These are phyloP conservation scores for Linnemannia exigua DNA, from an alignment of 192 early-diverging fungal genomes.

Conservation along the genomic window DNA sequence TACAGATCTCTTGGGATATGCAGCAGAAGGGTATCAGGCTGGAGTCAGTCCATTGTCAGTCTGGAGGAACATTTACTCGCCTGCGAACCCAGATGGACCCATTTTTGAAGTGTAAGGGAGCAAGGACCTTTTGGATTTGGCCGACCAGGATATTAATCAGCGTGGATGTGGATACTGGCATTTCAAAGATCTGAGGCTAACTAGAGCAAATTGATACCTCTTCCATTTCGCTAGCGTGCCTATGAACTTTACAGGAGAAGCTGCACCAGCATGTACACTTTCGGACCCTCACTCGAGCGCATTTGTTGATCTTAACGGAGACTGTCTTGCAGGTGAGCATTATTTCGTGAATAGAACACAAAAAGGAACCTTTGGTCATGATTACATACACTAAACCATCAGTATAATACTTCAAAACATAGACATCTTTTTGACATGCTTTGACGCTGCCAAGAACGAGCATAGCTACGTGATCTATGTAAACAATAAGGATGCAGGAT, in stretches of 20 bases:
- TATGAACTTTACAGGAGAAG: conserved; percentile 43
- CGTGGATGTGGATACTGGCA: background rate
- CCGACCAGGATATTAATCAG: conserved; percentile 3
- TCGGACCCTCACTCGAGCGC: conserved; percentile 91
- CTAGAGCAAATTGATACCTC: background rate
- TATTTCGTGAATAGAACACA: background rate
- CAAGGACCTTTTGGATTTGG: conserved; percentile 14
- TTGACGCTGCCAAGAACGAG: conserved; percentile 46
- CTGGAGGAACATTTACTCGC: conserved; percentile 61
- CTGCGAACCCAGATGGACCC: conserved; percentile 9
- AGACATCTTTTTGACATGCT: conserved; percentile 83
- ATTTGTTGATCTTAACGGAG: conserved; percentile 93
- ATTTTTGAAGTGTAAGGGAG: conserved; percentile 59
- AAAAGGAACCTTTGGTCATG: background rate
- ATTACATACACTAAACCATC: background rate
- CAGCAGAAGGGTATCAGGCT: conserved; percentile 51
- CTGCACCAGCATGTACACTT: conserved; percentile 69
- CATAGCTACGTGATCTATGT: conserved; percentile 83
- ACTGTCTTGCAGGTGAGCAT: conserved; percentile 82
- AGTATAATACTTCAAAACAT: conserved; percentile 5
- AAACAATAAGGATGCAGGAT: conserved; percentile 74
- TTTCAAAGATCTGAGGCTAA: background rate
- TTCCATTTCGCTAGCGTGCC: conserved; percentile 22
- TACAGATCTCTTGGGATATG: conserved; percentile 70
- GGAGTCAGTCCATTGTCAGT: conserved; percentile 51